phyloP scores from a whole-genome alignment of 192 early-diverging fungal genomes.

The Podila horticola region DNA sequence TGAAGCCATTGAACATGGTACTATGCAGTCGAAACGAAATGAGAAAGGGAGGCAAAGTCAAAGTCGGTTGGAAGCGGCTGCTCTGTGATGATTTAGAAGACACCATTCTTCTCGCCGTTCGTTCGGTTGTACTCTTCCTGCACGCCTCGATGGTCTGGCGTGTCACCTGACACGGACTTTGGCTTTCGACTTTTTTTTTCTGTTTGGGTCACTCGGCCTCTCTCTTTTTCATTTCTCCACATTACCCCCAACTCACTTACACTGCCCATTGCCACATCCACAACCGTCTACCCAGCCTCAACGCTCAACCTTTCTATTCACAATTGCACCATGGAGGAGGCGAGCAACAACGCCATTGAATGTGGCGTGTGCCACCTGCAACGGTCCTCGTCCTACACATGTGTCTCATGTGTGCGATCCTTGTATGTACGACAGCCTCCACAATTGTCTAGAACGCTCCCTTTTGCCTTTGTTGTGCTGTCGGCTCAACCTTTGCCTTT shows the following conservation, averaged over 20 bases:
- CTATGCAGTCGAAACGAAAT: too few species aligned
- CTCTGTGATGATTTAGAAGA: too few species aligned
- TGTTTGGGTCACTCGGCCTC: too few species aligned
- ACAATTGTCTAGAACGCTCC: background rate
- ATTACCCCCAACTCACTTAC: background rate
- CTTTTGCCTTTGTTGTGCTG: background rate
- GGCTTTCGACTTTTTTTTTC: too few species aligned
- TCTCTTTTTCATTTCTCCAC: background rate
- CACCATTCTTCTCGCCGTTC: too few species aligned
- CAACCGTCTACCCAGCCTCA: background rate
- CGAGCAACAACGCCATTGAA: conserved; percentile 2
- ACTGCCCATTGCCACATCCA: background rate
- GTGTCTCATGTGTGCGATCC: conserved; percentile 32
- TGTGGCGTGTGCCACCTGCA: conserved; percentile 44
- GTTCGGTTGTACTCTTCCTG: too few species aligned
- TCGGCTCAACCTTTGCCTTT: background rate
- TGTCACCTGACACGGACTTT: too few species aligned
- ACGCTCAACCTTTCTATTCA: background rate
- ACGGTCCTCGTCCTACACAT: conserved; percentile 44
- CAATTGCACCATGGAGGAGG: conserved; percentile 18
- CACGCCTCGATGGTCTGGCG: too few species aligned
- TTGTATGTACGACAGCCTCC: conserved; percentile 28
- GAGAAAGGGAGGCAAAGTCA: too few species aligned
- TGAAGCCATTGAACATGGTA: too few species aligned
- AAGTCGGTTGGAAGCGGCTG: too few species aligned